These are phyloP conservation scores for Taxillus chinensis DNA, from an alignment of 164 flowering plant species.

Conservation along the genomic window DNA sequence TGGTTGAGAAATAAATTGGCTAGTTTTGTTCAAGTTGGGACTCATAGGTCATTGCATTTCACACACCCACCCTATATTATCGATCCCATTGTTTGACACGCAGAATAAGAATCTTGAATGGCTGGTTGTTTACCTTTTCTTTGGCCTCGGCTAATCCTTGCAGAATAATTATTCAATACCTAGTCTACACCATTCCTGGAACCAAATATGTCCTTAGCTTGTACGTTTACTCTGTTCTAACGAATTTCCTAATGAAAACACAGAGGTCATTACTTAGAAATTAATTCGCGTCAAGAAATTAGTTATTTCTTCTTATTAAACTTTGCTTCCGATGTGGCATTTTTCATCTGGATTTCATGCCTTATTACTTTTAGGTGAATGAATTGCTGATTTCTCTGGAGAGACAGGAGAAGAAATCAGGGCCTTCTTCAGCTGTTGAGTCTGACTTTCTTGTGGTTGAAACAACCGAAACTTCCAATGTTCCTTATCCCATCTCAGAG, in stretches of 20 bases:
- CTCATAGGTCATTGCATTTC: too few species aligned
- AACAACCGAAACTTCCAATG: constrained; percentile 5
- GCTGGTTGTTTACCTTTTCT: too few species aligned
- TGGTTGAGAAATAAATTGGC: neutral
- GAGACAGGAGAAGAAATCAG: constrained; percentile 9
- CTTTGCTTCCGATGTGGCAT: neutral
- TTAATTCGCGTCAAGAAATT: neutral
- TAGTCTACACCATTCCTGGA: too few species aligned
- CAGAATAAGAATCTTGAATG: too few species aligned
- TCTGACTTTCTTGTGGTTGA: constrained; percentile 6
- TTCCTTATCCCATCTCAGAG: constrained; percentile 11
- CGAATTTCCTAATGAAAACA: neutral
- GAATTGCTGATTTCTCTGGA: constrained; percentile 45
- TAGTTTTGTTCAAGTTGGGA: neutral
- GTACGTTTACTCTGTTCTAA: too few species aligned
- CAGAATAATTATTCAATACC: too few species aligned
- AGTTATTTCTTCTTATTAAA: neutral
- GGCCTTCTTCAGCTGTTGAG: constrained; percentile 11
- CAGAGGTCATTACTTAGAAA: neutral
- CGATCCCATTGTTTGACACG: too few species aligned
- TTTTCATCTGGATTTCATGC: neutral
- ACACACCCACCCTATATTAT: too few species aligned
- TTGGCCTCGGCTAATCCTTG: too few species aligned
- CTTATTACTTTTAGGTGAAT: constrained; percentile 36
- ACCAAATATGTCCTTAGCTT: too few species aligned